Evolutionary conservation across 1,284 basidiomycete species (phyloP).

Genomic region (Cryptococcus deneoformans): DNA sequence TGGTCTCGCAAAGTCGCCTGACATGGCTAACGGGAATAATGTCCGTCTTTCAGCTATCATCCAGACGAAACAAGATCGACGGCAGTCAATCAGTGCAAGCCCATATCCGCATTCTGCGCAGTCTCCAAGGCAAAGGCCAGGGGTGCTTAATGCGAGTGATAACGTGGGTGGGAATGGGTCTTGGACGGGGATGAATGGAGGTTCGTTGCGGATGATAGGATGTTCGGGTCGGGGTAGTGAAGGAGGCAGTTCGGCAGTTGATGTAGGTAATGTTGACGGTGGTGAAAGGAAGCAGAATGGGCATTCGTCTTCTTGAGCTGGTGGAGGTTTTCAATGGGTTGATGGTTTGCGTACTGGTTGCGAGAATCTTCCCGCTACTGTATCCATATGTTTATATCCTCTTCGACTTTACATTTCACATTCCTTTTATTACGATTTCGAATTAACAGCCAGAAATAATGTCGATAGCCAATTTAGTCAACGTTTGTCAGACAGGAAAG

Average conservation of each 20-base stretch:
- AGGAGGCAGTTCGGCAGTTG: neutral
- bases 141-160: neutral
- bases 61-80: slow-evolving; percentile 8
- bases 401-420: no score
- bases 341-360: no score
- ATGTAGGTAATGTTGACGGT: neutral
- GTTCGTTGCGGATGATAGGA: slow-evolving; percentile 5
- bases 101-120: neutral
- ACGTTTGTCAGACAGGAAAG: no score
- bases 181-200: neutral
- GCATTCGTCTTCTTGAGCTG: neutral
- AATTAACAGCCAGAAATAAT: no score
- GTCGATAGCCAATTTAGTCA: no score
- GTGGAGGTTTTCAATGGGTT: neutral
- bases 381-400: no score
- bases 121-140: neutral
- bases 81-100: neutral
- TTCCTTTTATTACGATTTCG: no score
- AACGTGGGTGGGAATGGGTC: neutral
- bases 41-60: neutral
- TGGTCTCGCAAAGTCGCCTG: no score
- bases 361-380: no score
- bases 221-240: slow-evolving; percentile 8
- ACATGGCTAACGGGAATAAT: no score
- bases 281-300: neutral